These are phyloP conservation scores for Solanum chaucha DNA, from an alignment of 257 asterid species.

Conservation along the genomic window DNA sequence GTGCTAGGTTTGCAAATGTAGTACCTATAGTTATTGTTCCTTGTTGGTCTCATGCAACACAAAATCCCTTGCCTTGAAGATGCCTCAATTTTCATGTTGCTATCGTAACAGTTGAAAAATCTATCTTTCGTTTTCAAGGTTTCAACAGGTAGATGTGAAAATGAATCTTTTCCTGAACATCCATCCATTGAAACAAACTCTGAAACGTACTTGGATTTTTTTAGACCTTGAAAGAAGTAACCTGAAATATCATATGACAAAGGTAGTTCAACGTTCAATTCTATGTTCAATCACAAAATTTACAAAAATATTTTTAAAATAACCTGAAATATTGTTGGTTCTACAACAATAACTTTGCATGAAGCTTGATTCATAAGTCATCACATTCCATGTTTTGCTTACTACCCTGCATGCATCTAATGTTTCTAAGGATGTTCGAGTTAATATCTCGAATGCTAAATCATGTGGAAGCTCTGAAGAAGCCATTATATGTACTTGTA, in stretches of 20 bases:
- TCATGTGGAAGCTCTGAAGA: neutral
- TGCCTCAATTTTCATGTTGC: slow-evolving; percentile 2
- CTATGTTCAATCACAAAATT: too few relatives aligned
- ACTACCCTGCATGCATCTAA: neutral
- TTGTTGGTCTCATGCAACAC: neutral
- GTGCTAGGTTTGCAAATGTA: slow-evolving; percentile 17
- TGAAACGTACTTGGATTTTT: neutral
- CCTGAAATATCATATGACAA: too few relatives aligned
- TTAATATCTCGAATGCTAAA: neutral
- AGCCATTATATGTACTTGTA: neutral
- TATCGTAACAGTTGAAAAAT: neutral
- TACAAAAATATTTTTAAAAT: neutral
- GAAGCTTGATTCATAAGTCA: neutral
- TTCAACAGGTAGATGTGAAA: neutral
- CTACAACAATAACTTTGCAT: neutral
- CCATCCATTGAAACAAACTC: neutral
- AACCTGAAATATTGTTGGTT: neutral
- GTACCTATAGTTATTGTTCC: too few relatives aligned
- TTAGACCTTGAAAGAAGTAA: neutral
- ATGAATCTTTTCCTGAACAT: neutral
- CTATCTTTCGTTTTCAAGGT: neutral
- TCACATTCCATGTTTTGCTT: neutral
- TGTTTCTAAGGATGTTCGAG: neutral
- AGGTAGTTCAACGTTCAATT: too few relatives aligned
- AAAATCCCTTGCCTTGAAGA: slow-evolving; percentile 17